phyloP scores from a whole-genome alignment of 805 yeast species.

The Vanderwaltozyma tropicalis region DNA sequence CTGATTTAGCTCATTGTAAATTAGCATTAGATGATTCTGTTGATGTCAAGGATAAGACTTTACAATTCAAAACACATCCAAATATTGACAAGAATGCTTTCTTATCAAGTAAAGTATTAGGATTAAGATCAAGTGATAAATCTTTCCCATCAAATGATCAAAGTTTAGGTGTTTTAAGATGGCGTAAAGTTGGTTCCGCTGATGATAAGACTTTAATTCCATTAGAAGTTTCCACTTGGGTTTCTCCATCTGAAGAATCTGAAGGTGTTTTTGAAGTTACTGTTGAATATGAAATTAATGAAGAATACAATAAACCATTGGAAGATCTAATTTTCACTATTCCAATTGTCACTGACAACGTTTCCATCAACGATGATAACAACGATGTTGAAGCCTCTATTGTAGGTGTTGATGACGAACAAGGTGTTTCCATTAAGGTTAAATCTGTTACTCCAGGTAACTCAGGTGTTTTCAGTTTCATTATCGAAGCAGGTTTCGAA shows the following conservation, averaged over 20 bases:
- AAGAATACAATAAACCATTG: constrained; percentile 36
- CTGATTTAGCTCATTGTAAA: constrained; percentile 57
- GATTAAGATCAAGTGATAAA: constrained; percentile 65
- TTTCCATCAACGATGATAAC: constrained; percentile 38
- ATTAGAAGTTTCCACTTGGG: constrained; percentile 75
- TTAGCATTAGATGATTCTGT: constrained; percentile 46
- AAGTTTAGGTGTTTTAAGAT: constrained; percentile 82
- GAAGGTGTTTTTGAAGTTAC: constrained; percentile 62
- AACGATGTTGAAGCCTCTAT: constrained; percentile 45
- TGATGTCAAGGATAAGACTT: constrained; percentile 33
- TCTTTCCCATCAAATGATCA: constrained; percentile 89
- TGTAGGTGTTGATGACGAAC: constrained; percentile 48
- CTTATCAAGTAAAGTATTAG: constrained; percentile 45
- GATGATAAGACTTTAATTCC: constrained; percentile 53
- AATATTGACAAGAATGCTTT: constrained; percentile 78
- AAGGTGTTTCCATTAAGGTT: constrained; percentile 58
- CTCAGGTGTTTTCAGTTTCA: constrained; percentile 69
- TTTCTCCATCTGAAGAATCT: constrained; percentile 44
- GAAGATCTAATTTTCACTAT: constrained; percentile 44
- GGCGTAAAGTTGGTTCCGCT: constrained; percentile 65
- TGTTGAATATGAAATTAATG: constrained; percentile 73
- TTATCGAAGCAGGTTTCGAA: constrained; percentile 65
- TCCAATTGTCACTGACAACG: constrained; percentile 55
- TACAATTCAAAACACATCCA: constrained; percentile 90
- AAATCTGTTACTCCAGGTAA: constrained; percentile 42